Evolutionary conservation across 495 filamentous ascomycete species (phyloP).

Genomic region (Hyaloscypha bicolor): DNA sequence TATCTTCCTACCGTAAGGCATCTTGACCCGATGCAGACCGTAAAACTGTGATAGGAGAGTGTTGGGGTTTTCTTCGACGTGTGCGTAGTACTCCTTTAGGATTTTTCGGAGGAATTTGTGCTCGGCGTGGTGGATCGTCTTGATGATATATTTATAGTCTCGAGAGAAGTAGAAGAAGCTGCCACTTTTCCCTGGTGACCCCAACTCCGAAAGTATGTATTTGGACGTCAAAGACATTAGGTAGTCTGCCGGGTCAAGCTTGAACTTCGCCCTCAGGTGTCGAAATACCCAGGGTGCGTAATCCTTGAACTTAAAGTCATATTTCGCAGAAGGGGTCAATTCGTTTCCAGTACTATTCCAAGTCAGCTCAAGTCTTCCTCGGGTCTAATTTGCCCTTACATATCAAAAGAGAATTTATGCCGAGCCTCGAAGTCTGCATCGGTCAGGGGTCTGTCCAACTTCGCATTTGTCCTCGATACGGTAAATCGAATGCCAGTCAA

Average conservation of each 20-base stretch:
- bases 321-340: constrained; percentile 95
- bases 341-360: constrained; percentile 79
- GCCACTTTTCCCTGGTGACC: constrained; percentile 96
- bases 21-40: constrained; percentile 95
- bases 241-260: constrained; percentile 95
- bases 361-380: constrained; percentile 43
- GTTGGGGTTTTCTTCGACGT: constrained; percentile 91
- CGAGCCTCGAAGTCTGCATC: constrained; percentile 88
- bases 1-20: constrained; percentile 96
- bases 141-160: constrained; percentile 99
- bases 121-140: constrained; percentile 96
- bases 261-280: constrained; percentile 84
- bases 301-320: constrained; percentile 99
- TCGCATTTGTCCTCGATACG: constrained; percentile 95
- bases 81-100: constrained; percentile 89
- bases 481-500: constrained; percentile 97
- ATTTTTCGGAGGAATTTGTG: constrained; percentile 94
- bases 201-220: constrained; percentile 96
- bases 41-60: constrained; percentile 98
- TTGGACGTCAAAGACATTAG: constrained; percentile 98
- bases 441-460: constrained; percentile 85
- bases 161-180: constrained; percentile 99
- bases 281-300: constrained; percentile 99
- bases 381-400: constrained; percentile 45
- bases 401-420: constrained; percentile 98